Percentiles rank a stretch among this genome's conserved stretches.
phyloP scores from a whole-genome alignment of 192 early-diverging fungal genomes.

The Powellomyces hirtus region DNA sequence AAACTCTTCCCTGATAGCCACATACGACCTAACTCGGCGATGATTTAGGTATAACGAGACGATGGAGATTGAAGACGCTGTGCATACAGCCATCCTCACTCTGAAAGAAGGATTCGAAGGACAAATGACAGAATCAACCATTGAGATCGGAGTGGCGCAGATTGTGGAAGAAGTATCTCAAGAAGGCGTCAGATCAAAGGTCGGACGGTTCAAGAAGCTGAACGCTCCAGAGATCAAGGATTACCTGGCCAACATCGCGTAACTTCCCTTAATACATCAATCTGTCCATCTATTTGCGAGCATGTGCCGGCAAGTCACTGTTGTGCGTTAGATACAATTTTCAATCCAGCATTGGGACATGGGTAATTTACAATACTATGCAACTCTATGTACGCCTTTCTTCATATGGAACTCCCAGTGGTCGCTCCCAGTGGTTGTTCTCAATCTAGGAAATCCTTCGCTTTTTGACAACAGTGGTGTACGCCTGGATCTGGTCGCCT shows the following conservation, averaged over 20 bases:
- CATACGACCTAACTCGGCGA: neutral
- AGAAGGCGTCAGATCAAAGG: slow-evolving; percentile 59
- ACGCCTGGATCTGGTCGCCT: slow-evolving; percentile 62
- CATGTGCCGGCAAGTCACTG: too few species aligned
- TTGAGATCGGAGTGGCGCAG: slow-evolving; percentile 87
- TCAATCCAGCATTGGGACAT: too few species aligned
- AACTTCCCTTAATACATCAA: too few species aligned
- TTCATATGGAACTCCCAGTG: too few species aligned
- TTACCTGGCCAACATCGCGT: slow-evolving; percentile 93
- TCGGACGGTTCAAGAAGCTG: slow-evolving; percentile 79
- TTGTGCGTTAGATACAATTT: too few species aligned
- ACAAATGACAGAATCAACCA: slow-evolving; percentile 90
- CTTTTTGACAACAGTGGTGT: slow-evolving; percentile 6
- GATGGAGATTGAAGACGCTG: slow-evolving; percentile 97
- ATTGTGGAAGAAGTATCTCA: slow-evolving; percentile 50
- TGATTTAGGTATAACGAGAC: slow-evolving; percentile 86
- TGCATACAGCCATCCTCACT: slow-evolving; percentile 98
- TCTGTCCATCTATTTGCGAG: too few species aligned
- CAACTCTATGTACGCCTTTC: too few species aligned
- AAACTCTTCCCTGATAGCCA: too few species aligned
- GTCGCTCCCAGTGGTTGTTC: too few species aligned
- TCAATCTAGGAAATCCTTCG: slow-evolving; percentile 23
- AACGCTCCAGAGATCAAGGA: slow-evolving; percentile 85
- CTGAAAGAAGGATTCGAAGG: slow-evolving; percentile 99
- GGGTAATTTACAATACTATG: too few species aligned